A percentile compares a stretch with the other conserved stretches of the same genome.
These are phyloP conservation scores for Tripterygium wilfordii DNA, from an alignment of 177 flowering plant genomes.

Conservation along the genomic window DNA sequence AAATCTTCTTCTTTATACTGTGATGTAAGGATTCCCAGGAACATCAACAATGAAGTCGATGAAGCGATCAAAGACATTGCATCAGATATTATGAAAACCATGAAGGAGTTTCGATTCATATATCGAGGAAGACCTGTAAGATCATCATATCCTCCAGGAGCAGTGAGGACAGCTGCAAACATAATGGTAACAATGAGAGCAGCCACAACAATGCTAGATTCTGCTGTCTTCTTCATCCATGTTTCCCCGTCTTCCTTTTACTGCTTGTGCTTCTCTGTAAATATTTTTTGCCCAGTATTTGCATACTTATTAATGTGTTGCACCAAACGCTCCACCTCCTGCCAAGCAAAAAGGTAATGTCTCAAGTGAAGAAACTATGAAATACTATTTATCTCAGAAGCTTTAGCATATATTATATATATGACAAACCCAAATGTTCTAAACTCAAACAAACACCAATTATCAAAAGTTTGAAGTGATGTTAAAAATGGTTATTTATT, in stretches of 20 bases:
- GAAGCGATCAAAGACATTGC: conserved; percentile 24
- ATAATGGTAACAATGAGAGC: conserved; percentile 24
- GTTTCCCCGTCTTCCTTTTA: conserved; percentile 18
- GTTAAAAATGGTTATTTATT: no score
- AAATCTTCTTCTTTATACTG: conserved; percentile 18
- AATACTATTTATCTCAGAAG: no score
- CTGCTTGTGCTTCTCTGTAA: conserved; percentile 18
- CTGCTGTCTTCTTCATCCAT: conserved; percentile 27
- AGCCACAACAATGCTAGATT: conserved; percentile 23
- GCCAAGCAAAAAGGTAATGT: neutral
- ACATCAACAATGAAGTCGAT: conserved; percentile 21
- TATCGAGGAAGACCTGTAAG: conserved; percentile 12
- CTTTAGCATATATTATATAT: no score
- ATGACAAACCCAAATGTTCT: no score
- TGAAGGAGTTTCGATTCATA: conserved; percentile 1
- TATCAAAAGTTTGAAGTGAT: no score
- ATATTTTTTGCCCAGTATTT: conserved; percentile 16
- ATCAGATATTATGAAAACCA: conserved; percentile 19
- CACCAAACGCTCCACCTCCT: conserved; percentile 21
- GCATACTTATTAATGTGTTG: conserved; percentile 8
- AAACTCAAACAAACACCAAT: no score
- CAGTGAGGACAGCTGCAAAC: conserved; percentile 23
- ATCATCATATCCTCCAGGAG: conserved; percentile 20
- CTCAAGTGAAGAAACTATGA: neutral
- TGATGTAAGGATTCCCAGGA: conserved; percentile 22